phyloP scores from a whole-genome alignment of 2,329 filamentous ascomycete species.

The Chaetoscypha palmicola region DNA sequence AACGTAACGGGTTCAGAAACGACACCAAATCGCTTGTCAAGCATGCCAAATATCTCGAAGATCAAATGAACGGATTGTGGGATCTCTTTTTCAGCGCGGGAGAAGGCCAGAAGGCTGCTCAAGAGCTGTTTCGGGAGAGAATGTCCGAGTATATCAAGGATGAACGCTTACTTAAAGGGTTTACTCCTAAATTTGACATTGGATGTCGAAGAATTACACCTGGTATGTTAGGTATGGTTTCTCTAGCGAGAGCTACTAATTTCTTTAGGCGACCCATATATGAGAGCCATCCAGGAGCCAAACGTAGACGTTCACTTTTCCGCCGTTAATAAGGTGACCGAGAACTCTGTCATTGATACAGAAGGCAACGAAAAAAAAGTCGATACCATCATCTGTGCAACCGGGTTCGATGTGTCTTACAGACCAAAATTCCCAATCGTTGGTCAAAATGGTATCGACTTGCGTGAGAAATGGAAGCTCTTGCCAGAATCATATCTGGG shows the following conservation, averaged over 20 bases:
- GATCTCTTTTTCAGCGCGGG: conserved; percentile 38
- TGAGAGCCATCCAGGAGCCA: conserved; percentile 41
- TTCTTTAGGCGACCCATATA: conserved; percentile 40
- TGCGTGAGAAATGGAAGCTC: conserved; percentile 28
- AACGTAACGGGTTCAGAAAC: conserved; percentile 36
- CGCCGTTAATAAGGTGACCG: conserved; percentile 37
- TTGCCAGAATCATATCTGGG: conserved; percentile 25
- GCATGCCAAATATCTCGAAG: conserved; percentile 23
- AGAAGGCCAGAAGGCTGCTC: conserved; percentile 34
- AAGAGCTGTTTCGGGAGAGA: conserved; percentile 34
- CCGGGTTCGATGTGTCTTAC: conserved; percentile 30
- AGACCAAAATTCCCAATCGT: conserved; percentile 25
- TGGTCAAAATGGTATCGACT: conserved; percentile 20
- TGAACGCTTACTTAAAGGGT: conserved; percentile 37
- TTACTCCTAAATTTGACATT: conserved; percentile 36
- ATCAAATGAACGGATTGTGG: conserved; percentile 42
- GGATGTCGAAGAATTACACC: conserved; percentile 38
- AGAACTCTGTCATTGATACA: conserved; percentile 38
- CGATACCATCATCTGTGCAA: conserved; percentile 34
- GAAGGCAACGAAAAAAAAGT: conserved; percentile 31
- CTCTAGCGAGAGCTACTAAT: conserved; percentile 7
- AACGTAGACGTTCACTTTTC: conserved; percentile 46
- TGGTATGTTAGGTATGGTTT: conserved; percentile 25
- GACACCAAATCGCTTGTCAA: conserved; percentile 30
- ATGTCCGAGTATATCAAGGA: conserved; percentile 47